Evolutionary conservation across 2,329 filamentous ascomycete genomes (phyloP), one percentile per base, ranked within the genome.

Genomic region (Diaporthe sp.): DNA sequence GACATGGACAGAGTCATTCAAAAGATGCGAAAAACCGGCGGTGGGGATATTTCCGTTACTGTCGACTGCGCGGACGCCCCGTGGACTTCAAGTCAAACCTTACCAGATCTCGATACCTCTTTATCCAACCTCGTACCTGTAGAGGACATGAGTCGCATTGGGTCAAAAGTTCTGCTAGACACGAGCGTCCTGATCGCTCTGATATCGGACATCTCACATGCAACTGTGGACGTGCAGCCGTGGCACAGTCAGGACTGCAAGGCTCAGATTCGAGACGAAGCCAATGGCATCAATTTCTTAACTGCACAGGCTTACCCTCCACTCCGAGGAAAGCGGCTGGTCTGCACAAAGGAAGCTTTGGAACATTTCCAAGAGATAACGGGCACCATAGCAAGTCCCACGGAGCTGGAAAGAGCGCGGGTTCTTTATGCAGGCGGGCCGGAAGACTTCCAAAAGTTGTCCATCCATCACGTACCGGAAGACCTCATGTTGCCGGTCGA

Each of bases 151-250:
- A 72, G 76, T 35, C 70, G 73, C 2, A 67, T 83, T 22, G 81
- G 80, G 1, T 57, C 77, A 0, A 85, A 83, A 0, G 80, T 92
- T 38, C 92, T 93, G 78, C 87, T 93, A 72, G 91, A 93, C 81
- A 92, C 90, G 71, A 95, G 93, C 1, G 89, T 95, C 61, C 87
- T 96, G 8, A 88, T 96, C 7, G 93, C 93, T 6, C 85, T 95
- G 3, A 89, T 93, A 1, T 95, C 93, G 0, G 94, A 96, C 78
- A 90, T 95, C 35, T 93, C 92, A 2, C 92, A 95, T 80, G 79
- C 79, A 6, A 74, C 77, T 9, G 82, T 87, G 7, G 67, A 78
- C 0, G 77, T 80, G 40, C 80, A 85, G 74, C 79, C 83, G 2
- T 84, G 84, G 80, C 84, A 84, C 78, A 91, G 92, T 77, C 85